Base-by-base conservation (phyloP, 768 basidiomycete species). In the Rhizopogon rudus region DNA sequence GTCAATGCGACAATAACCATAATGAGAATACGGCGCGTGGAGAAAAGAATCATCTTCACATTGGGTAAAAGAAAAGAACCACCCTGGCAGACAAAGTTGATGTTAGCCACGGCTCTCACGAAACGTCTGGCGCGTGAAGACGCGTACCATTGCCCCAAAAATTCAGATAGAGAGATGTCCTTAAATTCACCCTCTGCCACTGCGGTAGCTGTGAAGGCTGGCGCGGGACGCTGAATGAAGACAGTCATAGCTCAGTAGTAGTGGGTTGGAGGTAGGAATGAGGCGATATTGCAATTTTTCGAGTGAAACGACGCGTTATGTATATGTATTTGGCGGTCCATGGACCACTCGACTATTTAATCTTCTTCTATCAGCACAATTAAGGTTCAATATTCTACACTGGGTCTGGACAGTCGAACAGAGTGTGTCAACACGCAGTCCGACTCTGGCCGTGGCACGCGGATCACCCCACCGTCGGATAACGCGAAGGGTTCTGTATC, bases 11-110 rank as follows among this genome's bases (percentile, higher is more conserved):
- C 16, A 29, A 39, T 29, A 25, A 37, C 1, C 12, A 42, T 25
- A 3, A 17, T 31, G 28, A 51, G n/a, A 25, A n/a, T 17, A 13
- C 4, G 7, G 9, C 4, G 16, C 2, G 16, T 44, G 51, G 16
- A 52, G n/a, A 58, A 48, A 60, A 40, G 2, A 0, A 6, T 6
- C 4, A 55, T 49, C 71, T 87, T 60, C 74, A 92, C 90, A 96
- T 82, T 5, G 94, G 94, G 74, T 97, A 97, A 77, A 96, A 95
- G 71, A 96, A 81, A 16, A 97, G 82, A 37, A 94, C 80, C n/a
- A 95, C 86, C 93, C 93, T 94, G 55, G 52, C 35, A 28, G 33
- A 43, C 40, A 51, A 53, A n/a, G 49, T 40, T 33, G 22, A 37
- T 37, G 45, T n/a, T 45, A 45, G 42, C 33, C 25, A 12, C 29